Base-by-base conservation (phyloP, 371 early-diverging fungal genomes). In the Mortierella sp. region DNA sequence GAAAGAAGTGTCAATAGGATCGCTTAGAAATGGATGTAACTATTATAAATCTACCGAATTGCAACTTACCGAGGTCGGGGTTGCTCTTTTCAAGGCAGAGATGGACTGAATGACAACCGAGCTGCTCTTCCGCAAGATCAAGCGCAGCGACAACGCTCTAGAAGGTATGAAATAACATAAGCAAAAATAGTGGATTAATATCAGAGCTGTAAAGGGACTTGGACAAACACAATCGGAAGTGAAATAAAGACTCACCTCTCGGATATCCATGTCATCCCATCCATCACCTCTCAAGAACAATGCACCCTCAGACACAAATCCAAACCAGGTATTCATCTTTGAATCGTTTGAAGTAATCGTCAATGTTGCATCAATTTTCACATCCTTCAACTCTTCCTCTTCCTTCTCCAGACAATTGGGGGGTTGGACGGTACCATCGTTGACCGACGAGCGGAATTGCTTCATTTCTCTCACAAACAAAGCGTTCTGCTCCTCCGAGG, bases 391-490 rank as follows among this genome's bases (percentile, higher is more conserved):
- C 68, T 68, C 51, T 34, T 63, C 53, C 62, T 49, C 67, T 54
- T 62, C 61, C 58, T 43, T 55, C 51, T 61, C 66, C 59, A 74
- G 55, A 69, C 75, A 42, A 3, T n/a, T 57, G 10, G 15, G 40
- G 67, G 63, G 61, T 55, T 70, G 71, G 71, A 17, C 70, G 80
- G 70, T 63, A 47, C 62, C 72, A 23, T 65, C 68, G 62, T 68
- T 58, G 40, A 35, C n/a, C 26, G 80, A 59, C 26, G 75, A 59
- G 35, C 28, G 61, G 64, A 49, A 72, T 37, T 68, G 68, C 75
- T 75, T 81, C 81, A 81, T 81, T 47, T 81, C 81, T 68, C 47
- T 81, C 49, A 81, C 72, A 68, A 81, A 81, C 51, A 64, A 71
- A 66, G 75, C 26, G 8, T 61, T 68, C 64, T 75, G 68, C 61